These are phyloP conservation scores for Shiraia bambusicola DNA, from an alignment of 2,329 filamentous ascomycete species.

Conservation along the genomic window DNA sequence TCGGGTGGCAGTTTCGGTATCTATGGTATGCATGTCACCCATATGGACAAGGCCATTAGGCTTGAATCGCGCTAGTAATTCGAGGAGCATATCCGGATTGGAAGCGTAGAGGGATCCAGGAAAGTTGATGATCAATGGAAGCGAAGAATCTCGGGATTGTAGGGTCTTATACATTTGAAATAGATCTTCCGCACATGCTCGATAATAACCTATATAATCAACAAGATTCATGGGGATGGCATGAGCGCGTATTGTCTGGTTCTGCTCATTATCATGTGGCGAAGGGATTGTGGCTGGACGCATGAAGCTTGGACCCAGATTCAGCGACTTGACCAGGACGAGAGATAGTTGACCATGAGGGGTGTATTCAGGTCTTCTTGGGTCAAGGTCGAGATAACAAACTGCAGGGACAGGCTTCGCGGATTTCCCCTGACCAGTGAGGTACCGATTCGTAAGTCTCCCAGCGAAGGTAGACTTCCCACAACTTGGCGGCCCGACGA, in stretches of 20 bases:
- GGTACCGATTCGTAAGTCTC: constrained; percentile 65
- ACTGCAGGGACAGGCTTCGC: constrained; percentile 43
- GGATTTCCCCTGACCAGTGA: constrained; percentile 52
- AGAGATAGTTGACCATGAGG: constrained; percentile 71
- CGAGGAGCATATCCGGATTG: constrained; percentile 64
- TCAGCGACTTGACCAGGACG: constrained; percentile 59
- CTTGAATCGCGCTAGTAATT: constrained; percentile 56
- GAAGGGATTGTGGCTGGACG: constrained; percentile 48
- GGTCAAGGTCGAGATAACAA: constrained; percentile 72
- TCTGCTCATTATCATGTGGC: constrained; percentile 28
- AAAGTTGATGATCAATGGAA: constrained; percentile 70
- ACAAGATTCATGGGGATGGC: constrained; percentile 66
- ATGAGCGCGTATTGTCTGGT: constrained; percentile 61
- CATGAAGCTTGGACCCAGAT: constrained; percentile 68
- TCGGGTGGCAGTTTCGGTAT: constrained; percentile 60
- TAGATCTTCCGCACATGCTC: constrained; percentile 65
- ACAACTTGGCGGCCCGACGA: constrained; percentile 70
- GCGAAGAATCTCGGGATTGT: constrained; percentile 44
- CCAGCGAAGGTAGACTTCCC: constrained; percentile 76
- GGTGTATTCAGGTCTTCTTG: constrained; percentile 74
- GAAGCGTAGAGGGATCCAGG: constrained; percentile 73
- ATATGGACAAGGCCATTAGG: constrained; percentile 69
- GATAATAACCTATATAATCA: constrained; percentile 67
- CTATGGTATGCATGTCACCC: constrained; percentile 42
- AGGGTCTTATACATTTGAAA: constrained; percentile 58